phyloP scores from a whole-genome alignment of 2,329 filamentous ascomycete species.

The Sporothrix globosa region DNA sequence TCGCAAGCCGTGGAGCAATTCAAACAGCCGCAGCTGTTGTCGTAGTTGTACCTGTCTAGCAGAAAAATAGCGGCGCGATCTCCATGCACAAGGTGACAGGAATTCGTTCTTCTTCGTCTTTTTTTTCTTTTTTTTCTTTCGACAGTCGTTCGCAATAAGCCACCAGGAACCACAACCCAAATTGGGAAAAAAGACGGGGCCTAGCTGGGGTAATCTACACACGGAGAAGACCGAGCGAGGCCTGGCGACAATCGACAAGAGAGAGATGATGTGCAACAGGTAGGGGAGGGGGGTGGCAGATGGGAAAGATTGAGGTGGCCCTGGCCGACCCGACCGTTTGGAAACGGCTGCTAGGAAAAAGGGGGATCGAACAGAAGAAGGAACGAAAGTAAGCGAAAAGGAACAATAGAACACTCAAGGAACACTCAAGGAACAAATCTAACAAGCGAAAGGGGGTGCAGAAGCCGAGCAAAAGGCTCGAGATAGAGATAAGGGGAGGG shows the following conservation, averaged over 20 bases:
- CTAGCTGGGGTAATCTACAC: constrained; percentile 9
- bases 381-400: constrained; percentile 14
- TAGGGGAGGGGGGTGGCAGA: neutral
- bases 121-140: neutral
- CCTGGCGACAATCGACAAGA: neutral
- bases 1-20: neutral
- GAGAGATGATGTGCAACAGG: constrained; percentile 13
- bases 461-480: neutral
- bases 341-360: constrained; percentile 31
- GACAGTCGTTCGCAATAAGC: neutral
- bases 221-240: constrained; percentile 29
- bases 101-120: neutral
- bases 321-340: constrained; percentile 31
- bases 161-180: neutral
- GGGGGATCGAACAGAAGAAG: constrained; percentile 11
- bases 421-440: constrained; percentile 25
- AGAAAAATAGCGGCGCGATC: constrained; percentile 1
- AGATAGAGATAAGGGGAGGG: constrained; percentile 28
- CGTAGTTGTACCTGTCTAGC: constrained; percentile 1
- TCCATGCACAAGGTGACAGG: constrained; percentile 6
- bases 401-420: constrained; percentile 28
- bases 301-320: neutral
- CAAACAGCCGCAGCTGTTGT: neutral
- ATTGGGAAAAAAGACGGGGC: neutral
- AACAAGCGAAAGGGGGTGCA: constrained; percentile 21